Conservation (phyloP, 2,329 filamentous ascomycete species). For the Sordariomycetes sp. region DNA sequence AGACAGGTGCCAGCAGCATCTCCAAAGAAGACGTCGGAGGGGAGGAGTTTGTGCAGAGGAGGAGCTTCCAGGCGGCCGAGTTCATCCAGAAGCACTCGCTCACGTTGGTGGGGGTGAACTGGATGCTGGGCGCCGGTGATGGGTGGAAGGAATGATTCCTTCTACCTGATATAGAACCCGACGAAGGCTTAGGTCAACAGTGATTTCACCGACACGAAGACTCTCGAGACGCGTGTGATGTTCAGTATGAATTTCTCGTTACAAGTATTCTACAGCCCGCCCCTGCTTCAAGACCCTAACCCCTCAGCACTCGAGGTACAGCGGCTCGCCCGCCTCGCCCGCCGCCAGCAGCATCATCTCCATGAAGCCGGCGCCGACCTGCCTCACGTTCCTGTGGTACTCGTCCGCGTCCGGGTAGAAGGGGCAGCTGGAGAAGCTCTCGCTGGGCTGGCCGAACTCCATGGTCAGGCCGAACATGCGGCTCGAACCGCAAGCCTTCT, state of each 20-base stretch:
- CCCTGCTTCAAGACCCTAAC: no score
- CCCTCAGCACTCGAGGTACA: conserved; percentile 6
- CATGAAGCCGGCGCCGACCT: conserved; percentile 33
- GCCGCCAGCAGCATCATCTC: conserved; percentile 23
- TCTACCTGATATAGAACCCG: no score
- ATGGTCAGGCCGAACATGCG: conserved; percentile 30
- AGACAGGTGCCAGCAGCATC: no score
- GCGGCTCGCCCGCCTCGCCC: conserved; percentile 8
- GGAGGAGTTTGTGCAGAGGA: conserved; percentile 34
- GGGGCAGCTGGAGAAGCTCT: conserved; percentile 11
- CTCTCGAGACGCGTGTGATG: no score
- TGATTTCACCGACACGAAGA: no score
- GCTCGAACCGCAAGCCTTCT: conserved; percentile 13
- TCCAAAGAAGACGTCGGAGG: conserved; percentile 33
- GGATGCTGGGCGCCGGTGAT: conserved; percentile 36
- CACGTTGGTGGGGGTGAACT: conserved; percentile 29
- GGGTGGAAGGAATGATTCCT: conserved; percentile 27
- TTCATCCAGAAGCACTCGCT: conserved; percentile 28
- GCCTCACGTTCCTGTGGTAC: conserved; percentile 28
- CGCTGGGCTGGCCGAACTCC: conserved; percentile 26
- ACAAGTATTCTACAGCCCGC: no score
- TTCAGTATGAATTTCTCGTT: no score
- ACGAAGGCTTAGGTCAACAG: no score
- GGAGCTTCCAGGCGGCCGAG: conserved; percentile 28
- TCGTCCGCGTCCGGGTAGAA: conserved; percentile 31